phyloP scores from a whole-genome alignment of 352 stramenopile species.

The Globisporangium rhizosaccharum region DNA sequence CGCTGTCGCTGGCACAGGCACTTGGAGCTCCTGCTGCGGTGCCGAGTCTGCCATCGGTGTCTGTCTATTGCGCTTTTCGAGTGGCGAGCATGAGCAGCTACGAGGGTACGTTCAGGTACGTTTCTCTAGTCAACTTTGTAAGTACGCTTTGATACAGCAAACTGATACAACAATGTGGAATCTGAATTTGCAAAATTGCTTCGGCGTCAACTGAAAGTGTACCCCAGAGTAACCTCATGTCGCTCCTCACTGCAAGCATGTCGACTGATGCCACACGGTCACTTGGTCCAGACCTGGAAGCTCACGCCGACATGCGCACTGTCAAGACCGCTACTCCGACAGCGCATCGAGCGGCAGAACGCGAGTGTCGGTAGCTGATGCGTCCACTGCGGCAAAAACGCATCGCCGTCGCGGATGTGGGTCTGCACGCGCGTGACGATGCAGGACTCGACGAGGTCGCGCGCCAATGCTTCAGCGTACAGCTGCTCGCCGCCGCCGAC shows the following conservation, averaged over 20 bases:
- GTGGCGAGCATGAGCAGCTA: not conserved
- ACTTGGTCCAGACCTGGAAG: slow-evolving; percentile 15
- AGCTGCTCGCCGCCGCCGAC: slow-evolving; percentile 56
- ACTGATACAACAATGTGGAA: not conserved
- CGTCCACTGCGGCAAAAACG: slow-evolving; percentile 59
- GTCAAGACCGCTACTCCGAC: not conserved
- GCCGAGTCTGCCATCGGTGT: not conserved
- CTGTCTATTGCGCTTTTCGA: not conserved
- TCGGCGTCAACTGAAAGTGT: no score
- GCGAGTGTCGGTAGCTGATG: slow-evolving; percentile 26
- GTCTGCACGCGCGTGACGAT: slow-evolving; percentile 59
- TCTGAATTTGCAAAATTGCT: not conserved
- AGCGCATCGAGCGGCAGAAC: slow-evolving; percentile 14
- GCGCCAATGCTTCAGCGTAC: slow-evolving; percentile 48
- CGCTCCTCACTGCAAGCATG: no score
- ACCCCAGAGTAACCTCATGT: no score
- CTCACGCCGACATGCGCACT: slow-evolving; percentile 1
- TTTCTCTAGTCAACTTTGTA: not conserved
- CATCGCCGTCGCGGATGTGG: slow-evolving; percentile 35
- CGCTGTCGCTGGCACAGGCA: not conserved
- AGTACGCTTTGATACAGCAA: not conserved
- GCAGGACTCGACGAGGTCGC: slow-evolving; percentile 40
- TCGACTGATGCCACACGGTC: not conserved
- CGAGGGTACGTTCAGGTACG: not conserved
- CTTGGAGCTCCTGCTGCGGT: not conserved